Evolutionary conservation across 768 basidiomycete genomes (phyloP).

Genomic region (Termitomyces bulborhizus): DNA sequence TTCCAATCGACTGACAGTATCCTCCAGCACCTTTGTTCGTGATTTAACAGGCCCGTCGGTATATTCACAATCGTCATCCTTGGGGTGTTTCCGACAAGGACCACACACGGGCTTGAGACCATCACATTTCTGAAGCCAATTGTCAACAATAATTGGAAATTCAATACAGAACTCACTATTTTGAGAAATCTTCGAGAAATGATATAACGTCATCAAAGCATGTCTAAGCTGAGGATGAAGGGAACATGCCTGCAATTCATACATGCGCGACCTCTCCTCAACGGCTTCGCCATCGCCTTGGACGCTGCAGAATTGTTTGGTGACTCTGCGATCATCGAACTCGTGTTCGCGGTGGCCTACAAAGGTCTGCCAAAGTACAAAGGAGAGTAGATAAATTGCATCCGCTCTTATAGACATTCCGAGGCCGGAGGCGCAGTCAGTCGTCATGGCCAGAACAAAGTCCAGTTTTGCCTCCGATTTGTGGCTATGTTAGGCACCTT

Average conservation of each 20-base stretch:
- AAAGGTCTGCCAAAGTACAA: too few species aligned
- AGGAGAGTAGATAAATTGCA: too few species aligned
- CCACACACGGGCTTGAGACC: slow-evolving; percentile 58
- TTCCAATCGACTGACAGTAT: slow-evolving; percentile 49
- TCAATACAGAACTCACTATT: slow-evolving; percentile 29
- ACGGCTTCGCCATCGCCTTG: slow-evolving; percentile 30
- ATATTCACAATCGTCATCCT: slow-evolving; percentile 68
- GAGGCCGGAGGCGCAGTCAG: too few species aligned
- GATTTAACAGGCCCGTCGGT: slow-evolving; percentile 58
- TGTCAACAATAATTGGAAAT: slow-evolving; percentile 5
- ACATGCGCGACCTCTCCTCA: slow-evolving; percentile 50
- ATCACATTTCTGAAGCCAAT: slow-evolving; percentile 54
- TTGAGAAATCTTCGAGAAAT: slow-evolving; percentile 31
- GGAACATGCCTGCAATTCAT: slow-evolving; percentile 43
- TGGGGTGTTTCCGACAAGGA: slow-evolving; percentile 53
- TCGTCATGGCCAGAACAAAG: too few species aligned
- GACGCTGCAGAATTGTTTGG: slow-evolving; percentile 21
- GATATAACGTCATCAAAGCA: neutral
- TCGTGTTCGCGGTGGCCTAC: too few species aligned
- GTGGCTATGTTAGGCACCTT: too few species aligned
- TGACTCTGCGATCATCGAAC: slow-evolving; percentile 35
- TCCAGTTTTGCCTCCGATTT: too few species aligned
- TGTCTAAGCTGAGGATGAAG: neutral
- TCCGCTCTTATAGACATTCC: too few species aligned
- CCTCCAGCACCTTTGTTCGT: slow-evolving; percentile 53